Percentiles rank a stretch among this genome's conserved stretches.
Evolutionary conservation across 2,329 filamentous ascomycete species (phyloP).

Genomic region (Xenosphaeropsis pyriputrescens): DNA sequence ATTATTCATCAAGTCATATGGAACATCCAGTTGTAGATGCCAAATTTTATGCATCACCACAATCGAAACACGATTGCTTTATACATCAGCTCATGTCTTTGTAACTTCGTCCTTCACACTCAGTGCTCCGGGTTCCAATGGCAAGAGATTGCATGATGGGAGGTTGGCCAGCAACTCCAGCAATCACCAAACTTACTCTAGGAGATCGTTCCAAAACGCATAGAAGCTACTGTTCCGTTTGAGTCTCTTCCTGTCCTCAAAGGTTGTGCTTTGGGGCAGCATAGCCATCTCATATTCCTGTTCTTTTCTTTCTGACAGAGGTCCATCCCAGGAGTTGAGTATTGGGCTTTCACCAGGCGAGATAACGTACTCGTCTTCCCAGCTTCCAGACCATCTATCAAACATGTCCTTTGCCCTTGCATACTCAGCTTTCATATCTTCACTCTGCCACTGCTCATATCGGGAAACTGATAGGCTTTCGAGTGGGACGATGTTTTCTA

Average conservation of each 20-base stretch:
- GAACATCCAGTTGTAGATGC: too few species aligned
- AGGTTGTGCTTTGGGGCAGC: neutral
- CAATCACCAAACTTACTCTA: neutral
- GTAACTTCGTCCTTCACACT: too few species aligned
- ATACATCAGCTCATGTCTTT: too few species aligned
- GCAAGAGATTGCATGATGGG: too few species aligned
- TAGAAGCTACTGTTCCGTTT: neutral
- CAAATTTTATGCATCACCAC: too few species aligned
- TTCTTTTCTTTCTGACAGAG: neutral
- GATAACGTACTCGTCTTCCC: neutral
- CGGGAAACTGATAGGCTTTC: neutral
- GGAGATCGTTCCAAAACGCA: neutral
- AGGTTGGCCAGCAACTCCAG: too few species aligned
- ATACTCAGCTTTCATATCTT: neutral
- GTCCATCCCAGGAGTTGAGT: too few species aligned
- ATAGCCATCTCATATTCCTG: neutral
- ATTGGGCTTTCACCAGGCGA: neutral
- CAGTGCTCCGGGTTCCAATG: too few species aligned
- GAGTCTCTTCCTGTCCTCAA: neutral
- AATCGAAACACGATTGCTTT: too few species aligned
- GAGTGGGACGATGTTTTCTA: neutral
- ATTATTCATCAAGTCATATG: too few species aligned
- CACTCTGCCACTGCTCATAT: neutral
- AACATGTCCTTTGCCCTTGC: neutral
- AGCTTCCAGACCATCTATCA: neutral